Evolutionary conservation across 345 rosid genomes (phyloP).

Genomic region (Acer campestre): DNA sequence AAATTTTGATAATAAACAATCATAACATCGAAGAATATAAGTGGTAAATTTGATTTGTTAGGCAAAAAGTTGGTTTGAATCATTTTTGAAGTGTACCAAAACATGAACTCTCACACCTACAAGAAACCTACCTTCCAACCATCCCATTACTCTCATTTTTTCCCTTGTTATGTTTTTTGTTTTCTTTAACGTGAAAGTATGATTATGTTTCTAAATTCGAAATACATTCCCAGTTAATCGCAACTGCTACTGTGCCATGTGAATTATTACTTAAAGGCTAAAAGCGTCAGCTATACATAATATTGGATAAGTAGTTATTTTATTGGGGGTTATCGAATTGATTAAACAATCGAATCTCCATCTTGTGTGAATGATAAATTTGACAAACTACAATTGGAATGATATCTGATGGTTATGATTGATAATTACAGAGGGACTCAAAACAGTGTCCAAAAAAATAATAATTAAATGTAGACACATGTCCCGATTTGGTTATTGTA

Average conservation of each 20-base stretch:
- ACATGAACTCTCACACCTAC: constrained; percentile 8
- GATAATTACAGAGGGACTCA: too few species aligned
- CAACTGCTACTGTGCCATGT: neutral
- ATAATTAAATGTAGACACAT: too few species aligned
- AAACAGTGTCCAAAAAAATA: too few species aligned
- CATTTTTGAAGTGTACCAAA: constrained; percentile 16
- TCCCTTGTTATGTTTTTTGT: neutral
- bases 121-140: constrained; percentile 15
- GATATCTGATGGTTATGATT: neutral
- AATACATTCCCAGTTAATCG: neutral
- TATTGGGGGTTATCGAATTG: too few species aligned
- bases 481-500: too few species aligned
- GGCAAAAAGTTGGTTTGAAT: constrained; percentile 21
- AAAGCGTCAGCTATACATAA: too few species aligned
- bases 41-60: neutral
- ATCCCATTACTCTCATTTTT: neutral
- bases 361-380: too few species aligned
- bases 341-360: too few species aligned
- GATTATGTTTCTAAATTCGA: neutral
- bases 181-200: neutral
- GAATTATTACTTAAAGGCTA: neutral
- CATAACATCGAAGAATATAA: neutral
- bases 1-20: neutral
- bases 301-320: too few species aligned
- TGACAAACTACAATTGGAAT: neutral